Evolutionary conservation across 2,329 filamentous ascomycete genomes (phyloP).

Genomic region (Tolypocladium inflatum): DNA sequence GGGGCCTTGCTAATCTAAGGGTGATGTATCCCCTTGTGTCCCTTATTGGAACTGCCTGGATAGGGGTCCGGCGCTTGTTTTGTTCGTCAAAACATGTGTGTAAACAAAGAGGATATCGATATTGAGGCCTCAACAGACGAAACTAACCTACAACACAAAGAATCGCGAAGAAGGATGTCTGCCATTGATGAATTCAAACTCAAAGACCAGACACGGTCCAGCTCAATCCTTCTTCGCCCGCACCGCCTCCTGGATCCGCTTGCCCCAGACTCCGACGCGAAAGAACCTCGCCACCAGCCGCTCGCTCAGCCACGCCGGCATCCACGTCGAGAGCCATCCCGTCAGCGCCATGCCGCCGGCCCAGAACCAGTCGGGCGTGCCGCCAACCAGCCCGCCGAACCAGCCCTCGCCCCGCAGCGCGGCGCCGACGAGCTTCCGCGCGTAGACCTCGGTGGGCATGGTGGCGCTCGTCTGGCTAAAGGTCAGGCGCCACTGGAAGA

Average conservation of each 20-base stretch:
- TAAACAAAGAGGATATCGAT: no score
- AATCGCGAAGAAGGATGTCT: no score
- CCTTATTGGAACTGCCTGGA: no score
- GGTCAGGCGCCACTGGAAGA: slow-evolving; percentile 35
- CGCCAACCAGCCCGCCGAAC: neutral
- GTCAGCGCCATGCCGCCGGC: neutral
- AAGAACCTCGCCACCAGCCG: neutral
- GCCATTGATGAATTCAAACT: neutral
- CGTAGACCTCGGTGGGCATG: neutral
- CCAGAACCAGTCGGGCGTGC: neutral
- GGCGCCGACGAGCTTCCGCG: neutral
- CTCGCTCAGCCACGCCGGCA: neutral
- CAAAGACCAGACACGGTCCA: neutral
- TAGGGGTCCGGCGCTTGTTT: no score
- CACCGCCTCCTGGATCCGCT: neutral
- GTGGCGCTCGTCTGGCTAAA: slow-evolving; percentile 40
- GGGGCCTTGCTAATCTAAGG: no score
- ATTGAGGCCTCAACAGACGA: no score
- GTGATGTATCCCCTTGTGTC: no score
- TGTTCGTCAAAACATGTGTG: no score
- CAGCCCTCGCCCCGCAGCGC: neutral
- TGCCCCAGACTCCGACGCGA: neutral
- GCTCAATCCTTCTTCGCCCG: neutral
- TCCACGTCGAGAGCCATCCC: neutral
- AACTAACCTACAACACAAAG: no score